These are phyloP conservation scores for Solanum bulbocastanum DNA, from an alignment of 257 asterid species.

Conservation along the genomic window DNA sequence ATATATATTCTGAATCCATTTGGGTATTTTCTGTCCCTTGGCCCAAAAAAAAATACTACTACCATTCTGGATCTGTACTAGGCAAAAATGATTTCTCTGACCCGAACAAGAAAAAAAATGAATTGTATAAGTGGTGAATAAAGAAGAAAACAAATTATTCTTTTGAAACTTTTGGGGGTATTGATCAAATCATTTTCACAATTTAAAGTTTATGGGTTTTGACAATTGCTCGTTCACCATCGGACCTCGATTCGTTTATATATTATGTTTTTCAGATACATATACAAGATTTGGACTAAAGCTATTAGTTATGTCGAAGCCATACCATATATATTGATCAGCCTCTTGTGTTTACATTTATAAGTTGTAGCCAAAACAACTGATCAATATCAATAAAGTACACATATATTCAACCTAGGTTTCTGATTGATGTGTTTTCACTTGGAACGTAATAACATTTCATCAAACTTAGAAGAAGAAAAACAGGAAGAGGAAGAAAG, in stretches of 20 bases:
- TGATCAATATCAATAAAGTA: too few species aligned
- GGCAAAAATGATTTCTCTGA: conserved; percentile 85
- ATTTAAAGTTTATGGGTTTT: too few species aligned
- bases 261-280: background rate
- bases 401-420: too few species aligned
- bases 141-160: background rate
- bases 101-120: too few species aligned
- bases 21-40: conserved; percentile 90
- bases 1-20: conserved; percentile 56
- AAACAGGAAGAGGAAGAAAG: background rate
- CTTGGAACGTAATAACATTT: background rate
- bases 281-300: background rate
- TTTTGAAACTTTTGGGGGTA: background rate
- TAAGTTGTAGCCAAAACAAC: background rate
- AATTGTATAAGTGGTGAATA: background rate
- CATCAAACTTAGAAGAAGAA: background rate
- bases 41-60: conserved; percentile 51
- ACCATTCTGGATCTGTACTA: conserved; percentile 96
- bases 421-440: background rate
- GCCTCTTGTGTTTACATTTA: background rate
- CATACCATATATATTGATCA: background rate
- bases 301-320: background rate
- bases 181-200: too few species aligned
- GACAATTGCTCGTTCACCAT: background rate
- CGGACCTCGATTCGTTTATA: fast-evolving